Evolutionary conservation across 768 basidiomycete species (phyloP).

Genomic region (Calocybe gangraenosa): DNA sequence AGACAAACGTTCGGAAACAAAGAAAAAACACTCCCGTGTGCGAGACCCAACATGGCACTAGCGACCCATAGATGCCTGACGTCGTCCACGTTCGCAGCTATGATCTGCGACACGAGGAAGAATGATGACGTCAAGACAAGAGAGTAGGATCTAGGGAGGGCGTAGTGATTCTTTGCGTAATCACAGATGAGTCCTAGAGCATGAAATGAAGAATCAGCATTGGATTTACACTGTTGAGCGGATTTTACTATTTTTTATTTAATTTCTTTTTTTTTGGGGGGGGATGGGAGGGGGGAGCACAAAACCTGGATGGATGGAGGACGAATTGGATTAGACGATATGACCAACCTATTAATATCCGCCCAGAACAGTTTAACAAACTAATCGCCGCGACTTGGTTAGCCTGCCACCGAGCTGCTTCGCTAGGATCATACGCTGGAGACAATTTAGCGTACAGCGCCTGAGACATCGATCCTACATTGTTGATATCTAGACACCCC

Average conservation of each 20-base stretch:
- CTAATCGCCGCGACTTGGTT: slow-evolving; percentile 82
- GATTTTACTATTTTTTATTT: too few species aligned
- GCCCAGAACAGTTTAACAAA: slow-evolving; percentile 75
- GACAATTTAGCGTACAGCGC: slow-evolving; percentile 62
- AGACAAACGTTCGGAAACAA: slow-evolving; percentile 71
- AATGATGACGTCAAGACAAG: slow-evolving; percentile 61
- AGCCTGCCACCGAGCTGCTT: slow-evolving; percentile 74
- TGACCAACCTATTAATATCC: slow-evolving; percentile 69
- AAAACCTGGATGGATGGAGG: too few species aligned
- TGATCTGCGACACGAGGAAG: slow-evolving; percentile 71
- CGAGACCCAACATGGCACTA: slow-evolving; percentile 47
- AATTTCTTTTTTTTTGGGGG: too few species aligned
- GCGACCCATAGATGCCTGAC: slow-evolving; percentile 67
- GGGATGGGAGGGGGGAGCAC: too few species aligned
- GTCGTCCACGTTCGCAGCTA: slow-evolving; percentile 49
- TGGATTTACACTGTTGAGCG: too few species aligned
- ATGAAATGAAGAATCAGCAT: background rate
- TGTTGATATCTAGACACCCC: slow-evolving; percentile 79
- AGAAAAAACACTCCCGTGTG: slow-evolving; percentile 72
- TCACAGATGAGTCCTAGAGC: slow-evolving; percentile 62
- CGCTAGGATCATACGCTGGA: slow-evolving; percentile 58
- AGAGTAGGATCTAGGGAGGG: slow-evolving; percentile 63
- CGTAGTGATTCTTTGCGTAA: slow-evolving; percentile 49
- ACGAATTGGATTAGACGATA: too few species aligned
- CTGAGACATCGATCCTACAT: slow-evolving; percentile 69